These are phyloP conservation scores for Scytalidium lignicola DNA, from an alignment of 2,329 filamentous ascomycete genomes.

Conservation along the genomic window DNA sequence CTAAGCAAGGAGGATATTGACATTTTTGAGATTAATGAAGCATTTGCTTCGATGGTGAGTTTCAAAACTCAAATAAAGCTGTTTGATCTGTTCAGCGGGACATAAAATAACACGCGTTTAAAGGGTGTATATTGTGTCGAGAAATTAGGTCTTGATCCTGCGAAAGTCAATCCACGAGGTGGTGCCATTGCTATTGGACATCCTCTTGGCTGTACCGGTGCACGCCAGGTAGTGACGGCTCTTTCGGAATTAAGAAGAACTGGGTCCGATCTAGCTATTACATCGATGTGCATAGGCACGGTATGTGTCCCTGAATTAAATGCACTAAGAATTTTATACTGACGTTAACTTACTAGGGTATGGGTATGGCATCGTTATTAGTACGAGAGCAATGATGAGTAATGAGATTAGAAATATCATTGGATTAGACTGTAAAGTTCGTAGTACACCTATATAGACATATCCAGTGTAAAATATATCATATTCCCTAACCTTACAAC, in stretches of 20 bases:
- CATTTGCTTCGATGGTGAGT: conserved; percentile 95
- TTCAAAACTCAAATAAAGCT: too few species aligned
- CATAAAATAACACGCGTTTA: conserved; percentile 39
- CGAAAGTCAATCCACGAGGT: conserved; percentile 95
- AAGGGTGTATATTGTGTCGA: conserved; percentile 81
- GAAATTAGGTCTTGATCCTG: conserved; percentile 71
- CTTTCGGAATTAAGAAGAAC: conserved; percentile 83
- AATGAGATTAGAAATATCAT: too few species aligned
- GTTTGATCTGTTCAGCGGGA: not conserved
- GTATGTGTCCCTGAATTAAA: conserved; percentile 29
- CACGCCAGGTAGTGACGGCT: conserved; percentile 85
- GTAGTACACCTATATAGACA: too few species aligned
- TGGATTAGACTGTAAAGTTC: too few species aligned
- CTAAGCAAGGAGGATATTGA: conserved; percentile 83
- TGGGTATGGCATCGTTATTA: too few species aligned
- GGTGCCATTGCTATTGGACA: conserved; percentile 94
- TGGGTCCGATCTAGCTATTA: conserved; percentile 78
- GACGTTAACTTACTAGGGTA: too few species aligned
- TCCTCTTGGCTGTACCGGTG: conserved; percentile 88
- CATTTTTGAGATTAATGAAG: conserved; percentile 98
- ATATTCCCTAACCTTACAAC: too few species aligned
- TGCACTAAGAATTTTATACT: too few species aligned
- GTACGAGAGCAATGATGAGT: too few species aligned
- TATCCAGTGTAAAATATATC: too few species aligned
- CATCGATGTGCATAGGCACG: conserved; percentile 92